Evolutionary conservation across 2,329 filamentous ascomycete species (phyloP), one percentile per base, ranked within the genome.

Genomic region (Pyrenophora tritici-repentis): DNA sequence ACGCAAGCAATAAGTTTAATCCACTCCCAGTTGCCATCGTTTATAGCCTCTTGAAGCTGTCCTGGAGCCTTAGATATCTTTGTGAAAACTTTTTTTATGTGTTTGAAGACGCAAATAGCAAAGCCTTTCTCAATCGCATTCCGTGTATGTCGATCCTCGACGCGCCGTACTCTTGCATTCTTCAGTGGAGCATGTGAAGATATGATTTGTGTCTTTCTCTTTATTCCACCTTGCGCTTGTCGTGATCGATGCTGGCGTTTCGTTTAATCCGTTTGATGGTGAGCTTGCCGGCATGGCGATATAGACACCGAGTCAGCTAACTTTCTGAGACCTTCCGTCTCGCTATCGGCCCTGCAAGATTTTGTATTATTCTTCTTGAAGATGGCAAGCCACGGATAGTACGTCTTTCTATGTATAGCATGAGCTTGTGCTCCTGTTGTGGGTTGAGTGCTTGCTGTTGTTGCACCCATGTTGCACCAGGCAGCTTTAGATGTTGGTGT

Each of bases 261-360:
- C n/a, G n/a, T n/a, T n/a, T n/a, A n/a, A n/a, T n/a, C 44, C 43
- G 53, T 46, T 50, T 42, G 14, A 45, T 46, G 24, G 42, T 34
- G 14, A 52, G 48, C 24, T 47, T 36, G 17, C 32, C 35, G 10
- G 13, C 13, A n/a, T 54, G 20, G 4, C 43, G 32, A 12, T 57
- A 41, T 17, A 57, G 37, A 31, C 50, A 57, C 37, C 50, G 50
- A 32, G 38, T 38, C 50, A 57, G 50, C 54, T 50, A 54, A 46
- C 37, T n/a, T n/a, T n/a, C 18, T 31, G 32, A 33, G 31, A 17
- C 7, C 42, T 36, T 13, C 29, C 13, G 9, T 3, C 12, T 6
- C 8, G 38, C 38, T 2, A 41, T 12, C 13, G 31, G 14, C 2
- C 13, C 6, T 3, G 13, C 32, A n/a, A 34, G 14, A 14, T 8